Evolutionary conservation across 2,329 filamentous ascomycete genomes (phyloP).

Genomic region (Aureobasidium mangrovei): DNA sequence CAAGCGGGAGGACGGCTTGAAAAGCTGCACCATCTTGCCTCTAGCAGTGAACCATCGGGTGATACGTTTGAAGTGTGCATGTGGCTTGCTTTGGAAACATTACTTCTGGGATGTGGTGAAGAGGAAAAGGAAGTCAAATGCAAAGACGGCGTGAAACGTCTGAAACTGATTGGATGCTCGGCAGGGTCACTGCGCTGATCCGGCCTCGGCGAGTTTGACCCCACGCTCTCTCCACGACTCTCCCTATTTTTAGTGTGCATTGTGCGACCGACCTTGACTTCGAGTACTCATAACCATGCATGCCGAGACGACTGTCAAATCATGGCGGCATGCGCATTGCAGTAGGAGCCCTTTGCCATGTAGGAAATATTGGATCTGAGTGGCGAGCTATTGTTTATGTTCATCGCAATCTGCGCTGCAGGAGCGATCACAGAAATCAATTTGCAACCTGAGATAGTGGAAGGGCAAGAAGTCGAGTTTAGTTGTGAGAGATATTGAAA

Average conservation of each 20-base stretch:
- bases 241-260: slow-evolving; percentile 4
- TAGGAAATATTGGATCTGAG: neutral
- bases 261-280: slow-evolving; percentile 3
- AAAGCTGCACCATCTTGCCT: neutral
- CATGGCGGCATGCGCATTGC: neutral
- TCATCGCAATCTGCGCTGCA: neutral
- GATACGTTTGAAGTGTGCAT: slow-evolving; percentile 6
- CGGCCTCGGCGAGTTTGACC: neutral
- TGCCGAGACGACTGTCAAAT: neutral
- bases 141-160: neutral
- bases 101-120: neutral
- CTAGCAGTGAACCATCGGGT: neutral
- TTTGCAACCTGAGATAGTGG: too few species aligned
- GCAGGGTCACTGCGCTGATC: neutral
- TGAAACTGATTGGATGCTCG: neutral
- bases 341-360: neutral
- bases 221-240: slow-evolving; percentile 7
- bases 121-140: neutral
- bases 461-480: too few species aligned
- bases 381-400: neutral
- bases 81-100: slow-evolving; percentile 9
- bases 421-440: too few species aligned
- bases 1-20: neutral
- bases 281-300: neutral
- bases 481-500: too few species aligned